phyloP scores from a whole-genome alignment of 202 grass and related monocot genomes.

The Panicum virgatum region DNA sequence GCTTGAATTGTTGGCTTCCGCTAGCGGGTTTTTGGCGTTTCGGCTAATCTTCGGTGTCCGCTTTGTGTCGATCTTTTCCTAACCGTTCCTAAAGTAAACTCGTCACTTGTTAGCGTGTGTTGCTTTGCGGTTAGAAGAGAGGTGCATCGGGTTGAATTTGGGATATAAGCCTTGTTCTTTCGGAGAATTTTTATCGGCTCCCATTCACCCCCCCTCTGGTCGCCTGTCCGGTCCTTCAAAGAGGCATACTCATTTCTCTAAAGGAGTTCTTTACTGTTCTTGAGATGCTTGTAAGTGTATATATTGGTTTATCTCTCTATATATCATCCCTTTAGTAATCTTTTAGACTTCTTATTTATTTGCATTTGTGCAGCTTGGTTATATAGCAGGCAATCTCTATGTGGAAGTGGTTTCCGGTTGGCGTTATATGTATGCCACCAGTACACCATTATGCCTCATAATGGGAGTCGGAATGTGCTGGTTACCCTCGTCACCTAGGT shows the following conservation, averaged over 20 bases:
- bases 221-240: too few relatives aligned
- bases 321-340: neutral
- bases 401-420: slow-evolving; percentile 79
- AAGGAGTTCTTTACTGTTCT: slow-evolving; percentile 99
- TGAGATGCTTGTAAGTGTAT: slow-evolving; percentile 97
- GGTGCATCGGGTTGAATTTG: too few relatives aligned
- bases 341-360: neutral
- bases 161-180: too few relatives aligned
- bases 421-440: slow-evolving; percentile 90
- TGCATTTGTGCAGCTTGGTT: slow-evolving; percentile 77
- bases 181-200: too few relatives aligned
- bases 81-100: too few relatives aligned
- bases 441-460: slow-evolving; percentile 63
- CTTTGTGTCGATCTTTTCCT: too few relatives aligned
- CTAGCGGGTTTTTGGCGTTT: too few relatives aligned
- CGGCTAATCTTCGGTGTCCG: too few relatives aligned
- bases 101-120: too few relatives aligned
- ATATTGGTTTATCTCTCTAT: neutral
- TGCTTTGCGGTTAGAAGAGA: too few relatives aligned
- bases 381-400: slow-evolving; percentile 73
- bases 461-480: slow-evolving; percentile 91
- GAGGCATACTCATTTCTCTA: slow-evolving; percentile 93
- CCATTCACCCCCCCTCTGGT: too few relatives aligned
- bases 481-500: slow-evolving; percentile 81
- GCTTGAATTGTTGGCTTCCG: too few relatives aligned